Evolutionary conservation across 2,329 filamentous ascomycete species (phyloP).

Genomic region (Colletotrichum abscissum): DNA sequence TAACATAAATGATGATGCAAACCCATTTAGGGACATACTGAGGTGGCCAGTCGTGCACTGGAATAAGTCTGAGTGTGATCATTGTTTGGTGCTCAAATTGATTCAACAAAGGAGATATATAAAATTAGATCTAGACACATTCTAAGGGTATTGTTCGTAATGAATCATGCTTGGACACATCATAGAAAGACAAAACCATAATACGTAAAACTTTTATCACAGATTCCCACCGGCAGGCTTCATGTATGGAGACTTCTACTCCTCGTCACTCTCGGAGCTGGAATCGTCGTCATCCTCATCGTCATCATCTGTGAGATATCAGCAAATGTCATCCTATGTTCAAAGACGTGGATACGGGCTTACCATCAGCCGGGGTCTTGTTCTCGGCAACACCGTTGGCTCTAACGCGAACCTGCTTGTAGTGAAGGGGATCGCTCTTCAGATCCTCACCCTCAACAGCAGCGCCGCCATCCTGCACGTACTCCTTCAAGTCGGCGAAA

Average conservation of each 20-base stretch:
- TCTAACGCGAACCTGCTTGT: conserved; percentile 27
- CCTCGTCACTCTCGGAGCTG: conserved; percentile 33
- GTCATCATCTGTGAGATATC: conserved; percentile 11
- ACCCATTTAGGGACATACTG: no score
- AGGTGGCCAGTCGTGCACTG: neutral
- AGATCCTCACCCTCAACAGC: conserved; percentile 30
- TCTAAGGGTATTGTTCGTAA: conserved; percentile 34
- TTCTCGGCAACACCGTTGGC: conserved; percentile 8
- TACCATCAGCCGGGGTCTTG: conserved; percentile 30
- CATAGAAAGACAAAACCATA: conserved; percentile 20
- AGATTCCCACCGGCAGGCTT: neutral
- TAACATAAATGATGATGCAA: no score
- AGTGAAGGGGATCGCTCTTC: conserved; percentile 31
- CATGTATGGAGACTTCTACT: neutral
- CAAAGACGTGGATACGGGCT: neutral
- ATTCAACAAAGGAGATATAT: neutral
- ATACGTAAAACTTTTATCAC: conserved; percentile 21
- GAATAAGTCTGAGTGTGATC: neutral
- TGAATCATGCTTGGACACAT: conserved; percentile 27
- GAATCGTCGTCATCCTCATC: conserved; percentile 29
- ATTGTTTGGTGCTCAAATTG: neutral
- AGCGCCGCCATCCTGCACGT: conserved; percentile 28
- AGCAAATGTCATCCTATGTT: neutral
- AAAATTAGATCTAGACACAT: conserved; percentile 27
- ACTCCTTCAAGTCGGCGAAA: conserved; percentile 29